Evolutionary conservation across 495 filamentous ascomycete species (phyloP).

Genomic region (Lasiosphaeria hispida): DNA sequence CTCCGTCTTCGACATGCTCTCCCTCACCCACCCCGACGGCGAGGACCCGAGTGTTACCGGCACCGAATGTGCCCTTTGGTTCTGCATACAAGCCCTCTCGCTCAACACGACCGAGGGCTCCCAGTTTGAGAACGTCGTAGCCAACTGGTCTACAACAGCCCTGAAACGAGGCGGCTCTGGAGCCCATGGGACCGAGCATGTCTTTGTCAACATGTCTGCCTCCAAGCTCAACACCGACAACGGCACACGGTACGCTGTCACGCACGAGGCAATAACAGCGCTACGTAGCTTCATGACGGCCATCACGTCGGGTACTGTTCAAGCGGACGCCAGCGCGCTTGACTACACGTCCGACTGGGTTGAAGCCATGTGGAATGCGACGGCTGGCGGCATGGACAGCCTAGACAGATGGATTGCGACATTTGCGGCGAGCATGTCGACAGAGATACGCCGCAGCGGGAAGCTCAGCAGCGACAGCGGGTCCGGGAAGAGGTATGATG

Average conservation of each 20-base stretch:
- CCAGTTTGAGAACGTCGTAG: constrained; percentile 22
- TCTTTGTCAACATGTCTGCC: constrained; percentile 31
- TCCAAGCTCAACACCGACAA: constrained; percentile 25
- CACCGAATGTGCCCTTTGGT: constrained; percentile 36
- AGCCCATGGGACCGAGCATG: constrained; percentile 23
- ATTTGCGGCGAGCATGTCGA: constrained; percentile 34
- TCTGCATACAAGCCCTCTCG: constrained; percentile 33
- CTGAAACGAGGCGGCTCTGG: constrained; percentile 14
- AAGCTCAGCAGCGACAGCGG: constrained; percentile 5
- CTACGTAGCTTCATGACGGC: constrained; percentile 32
- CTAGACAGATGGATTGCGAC: constrained; percentile 30
- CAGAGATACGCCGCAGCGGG: constrained; percentile 32
- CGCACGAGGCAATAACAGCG: constrained; percentile 27
- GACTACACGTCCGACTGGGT: constrained; percentile 41
- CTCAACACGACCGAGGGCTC: constrained; percentile 27
- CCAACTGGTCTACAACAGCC: constrained; percentile 31
- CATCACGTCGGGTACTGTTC: constrained; percentile 30
- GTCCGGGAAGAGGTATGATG: constrained; percentile 21
- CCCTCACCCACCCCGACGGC: constrained; percentile 17
- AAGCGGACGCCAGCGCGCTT: constrained; percentile 21
- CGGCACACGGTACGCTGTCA: constrained; percentile 28
- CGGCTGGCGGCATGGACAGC: constrained; percentile 7
- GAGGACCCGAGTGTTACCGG: constrained; percentile 8
- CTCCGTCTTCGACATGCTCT: constrained; percentile 38
- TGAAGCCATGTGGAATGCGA: constrained; percentile 36